phyloP scores from a whole-genome alignment of 2,329 filamentous ascomycete genomes.

The Stachybotrys chlorohalonatus region DNA sequence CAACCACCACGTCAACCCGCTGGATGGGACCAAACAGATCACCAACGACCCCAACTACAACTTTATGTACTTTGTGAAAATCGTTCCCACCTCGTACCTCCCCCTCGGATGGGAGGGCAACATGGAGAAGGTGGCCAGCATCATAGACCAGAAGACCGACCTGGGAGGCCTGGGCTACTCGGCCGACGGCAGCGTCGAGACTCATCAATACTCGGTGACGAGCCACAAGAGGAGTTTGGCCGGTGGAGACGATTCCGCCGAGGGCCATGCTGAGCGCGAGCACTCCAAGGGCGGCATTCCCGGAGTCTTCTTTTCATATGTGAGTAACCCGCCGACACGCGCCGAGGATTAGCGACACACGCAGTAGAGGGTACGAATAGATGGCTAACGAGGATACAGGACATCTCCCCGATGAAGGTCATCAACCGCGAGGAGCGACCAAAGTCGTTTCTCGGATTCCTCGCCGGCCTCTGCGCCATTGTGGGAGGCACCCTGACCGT shows the following conservation, averaged over 20 bases:
- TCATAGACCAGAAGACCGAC: constrained; percentile 41
- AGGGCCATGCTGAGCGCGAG: constrained; percentile 85
- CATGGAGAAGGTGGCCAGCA: constrained; percentile 16
- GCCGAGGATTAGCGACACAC: neutral
- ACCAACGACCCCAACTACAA: constrained; percentile 82
- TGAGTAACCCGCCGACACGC: constrained; percentile 37
- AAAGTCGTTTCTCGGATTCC: constrained; percentile 85
- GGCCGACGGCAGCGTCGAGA: constrained; percentile 77
- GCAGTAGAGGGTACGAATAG: neutral
- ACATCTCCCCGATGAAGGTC: constrained; percentile 99
- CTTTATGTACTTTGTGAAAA: constrained; percentile 99
- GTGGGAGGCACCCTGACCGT: constrained; percentile 94
- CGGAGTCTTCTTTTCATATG: constrained; percentile 97
- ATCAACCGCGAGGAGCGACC: constrained; percentile 87
- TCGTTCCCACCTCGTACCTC: constrained; percentile 91
- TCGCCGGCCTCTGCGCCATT: constrained; percentile 89
- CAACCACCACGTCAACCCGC: constrained; percentile 84
- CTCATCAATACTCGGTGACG: constrained; percentile 96
- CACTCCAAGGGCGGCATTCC: constrained; percentile 90
- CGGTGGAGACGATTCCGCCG: constrained; percentile 75
- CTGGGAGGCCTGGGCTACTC: constrained; percentile 61
- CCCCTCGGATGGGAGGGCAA: constrained; percentile 79
- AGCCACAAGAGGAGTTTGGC: constrained; percentile 84
- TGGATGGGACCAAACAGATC: constrained; percentile 70
- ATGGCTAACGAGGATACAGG: constrained; percentile 37